Evolutionary conservation across 2,329 filamentous ascomycete genomes (phyloP).

Genomic region (Nothopassalora personata): DNA sequence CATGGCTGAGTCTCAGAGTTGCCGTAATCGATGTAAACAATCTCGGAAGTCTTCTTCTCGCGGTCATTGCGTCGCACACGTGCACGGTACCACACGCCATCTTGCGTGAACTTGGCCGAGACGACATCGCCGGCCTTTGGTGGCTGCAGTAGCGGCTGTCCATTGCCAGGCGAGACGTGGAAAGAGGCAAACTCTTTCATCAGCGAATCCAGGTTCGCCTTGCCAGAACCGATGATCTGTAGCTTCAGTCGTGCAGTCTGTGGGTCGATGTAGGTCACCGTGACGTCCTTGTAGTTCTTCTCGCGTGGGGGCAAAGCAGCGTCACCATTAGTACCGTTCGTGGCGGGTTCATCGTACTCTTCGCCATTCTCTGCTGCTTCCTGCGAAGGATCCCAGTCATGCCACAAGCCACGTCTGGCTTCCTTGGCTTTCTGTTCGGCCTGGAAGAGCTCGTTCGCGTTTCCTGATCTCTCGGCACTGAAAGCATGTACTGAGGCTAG

Average conservation of each 20-base stretch:
- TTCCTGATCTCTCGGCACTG: slow-evolving; percentile 91
- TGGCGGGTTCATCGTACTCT: slow-evolving; percentile 43
- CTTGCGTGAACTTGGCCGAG: slow-evolving; percentile 81
- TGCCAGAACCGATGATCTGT: slow-evolving; percentile 83
- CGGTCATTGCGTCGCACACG: slow-evolving; percentile 89
- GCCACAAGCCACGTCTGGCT: slow-evolving; percentile 80
- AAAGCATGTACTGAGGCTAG: slow-evolving; percentile 88
- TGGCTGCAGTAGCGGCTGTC: slow-evolving; percentile 62
- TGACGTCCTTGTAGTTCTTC: slow-evolving; percentile 90
- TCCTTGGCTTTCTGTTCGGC: slow-evolving; percentile 90
- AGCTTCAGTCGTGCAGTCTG: slow-evolving; percentile 77
- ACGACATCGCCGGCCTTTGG: slow-evolving; percentile 91
- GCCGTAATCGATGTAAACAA: slow-evolving; percentile 93
- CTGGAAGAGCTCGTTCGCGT: slow-evolving; percentile 77
- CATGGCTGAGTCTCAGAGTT: slow-evolving; percentile 88
- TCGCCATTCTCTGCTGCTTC: slow-evolving; percentile 57
- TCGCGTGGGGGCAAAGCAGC: slow-evolving; percentile 51
- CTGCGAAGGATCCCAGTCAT: slow-evolving; percentile 86
- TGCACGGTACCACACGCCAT: slow-evolving; percentile 91
- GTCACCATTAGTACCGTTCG: slow-evolving; percentile 46
- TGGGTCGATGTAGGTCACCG: slow-evolving; percentile 81
- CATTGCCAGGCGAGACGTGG: slow-evolving; percentile 79
- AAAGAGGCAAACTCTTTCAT: slow-evolving; percentile 91
- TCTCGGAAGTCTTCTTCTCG: slow-evolving; percentile 78
- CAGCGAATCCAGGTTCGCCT: slow-evolving; percentile 74